These are phyloP conservation scores for Vaccinium myrtillus DNA, from an alignment of 148 eudicot genomes.

Conservation along the genomic window DNA sequence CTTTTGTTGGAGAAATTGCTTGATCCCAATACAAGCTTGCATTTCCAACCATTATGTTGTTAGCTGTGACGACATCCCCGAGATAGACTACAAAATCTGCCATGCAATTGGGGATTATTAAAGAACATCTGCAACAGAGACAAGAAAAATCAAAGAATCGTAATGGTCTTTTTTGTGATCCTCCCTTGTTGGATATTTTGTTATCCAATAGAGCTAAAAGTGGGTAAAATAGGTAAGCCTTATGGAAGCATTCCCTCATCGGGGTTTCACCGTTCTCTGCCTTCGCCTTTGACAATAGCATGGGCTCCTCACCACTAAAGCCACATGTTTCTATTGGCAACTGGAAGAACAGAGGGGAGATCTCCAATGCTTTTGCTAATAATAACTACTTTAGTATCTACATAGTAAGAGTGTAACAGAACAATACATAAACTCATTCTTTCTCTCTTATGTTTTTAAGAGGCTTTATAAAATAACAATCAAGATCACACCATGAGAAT, in stretches of 20 bases:
- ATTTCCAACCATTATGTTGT: constrained; percentile 61
- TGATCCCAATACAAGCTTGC: constrained; percentile 87
- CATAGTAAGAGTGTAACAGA: neutral
- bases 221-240: neutral
- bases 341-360: neutral
- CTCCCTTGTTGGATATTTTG: neutral
- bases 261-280: neutral
- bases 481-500: no score
- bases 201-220: neutral
- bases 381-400: neutral
- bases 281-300: neutral
- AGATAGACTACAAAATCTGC: constrained; percentile 88
- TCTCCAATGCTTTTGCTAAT: neutral
- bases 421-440: neutral
- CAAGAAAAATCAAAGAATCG: neutral
- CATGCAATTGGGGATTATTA: constrained; percentile 17
- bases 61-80: constrained; percentile 87
- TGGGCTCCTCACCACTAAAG: neutral
- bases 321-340: neutral
- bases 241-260: neutral
- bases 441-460: neutral
- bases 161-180: neutral
- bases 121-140: neutral
- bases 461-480: neutral
- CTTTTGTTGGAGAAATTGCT: constrained; percentile 69